These are phyloP conservation scores for Boletus rubroflammeus DNA, from an alignment of 768 basidiomycete species.

Conservation along the genomic window DNA sequence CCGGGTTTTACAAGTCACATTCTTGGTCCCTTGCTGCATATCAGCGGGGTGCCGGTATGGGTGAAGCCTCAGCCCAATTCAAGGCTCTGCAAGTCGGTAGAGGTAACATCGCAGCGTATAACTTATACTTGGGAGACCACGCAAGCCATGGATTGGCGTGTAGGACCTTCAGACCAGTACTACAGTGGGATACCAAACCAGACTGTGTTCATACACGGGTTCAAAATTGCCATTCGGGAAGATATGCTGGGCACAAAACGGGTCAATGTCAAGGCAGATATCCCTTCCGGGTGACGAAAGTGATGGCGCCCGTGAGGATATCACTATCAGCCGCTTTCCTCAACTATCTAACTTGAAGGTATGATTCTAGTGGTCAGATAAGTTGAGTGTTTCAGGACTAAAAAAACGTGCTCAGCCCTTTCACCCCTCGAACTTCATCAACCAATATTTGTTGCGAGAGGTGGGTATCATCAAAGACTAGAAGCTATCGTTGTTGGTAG, in stretches of 20 bases:
- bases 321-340: not conserved
- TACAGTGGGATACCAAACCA: conserved; percentile 16
- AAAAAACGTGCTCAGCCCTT: not conserved
- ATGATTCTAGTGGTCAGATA: not conserved
- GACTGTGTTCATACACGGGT: conserved; percentile 21
- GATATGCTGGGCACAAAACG: conserved; percentile 1
- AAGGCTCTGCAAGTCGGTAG: conserved; percentile 9
- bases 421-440: conserved; percentile 13
- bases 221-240: conserved; percentile 11
- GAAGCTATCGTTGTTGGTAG: not conserved
- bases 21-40: conserved; percentile 30
- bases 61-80: conserved; percentile 5
- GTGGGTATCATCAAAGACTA: not conserved
- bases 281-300: not conserved
- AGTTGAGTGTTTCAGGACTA: not conserved
- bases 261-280: not conserved
- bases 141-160: conserved; percentile 4
- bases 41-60: not conserved
- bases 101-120: conserved; percentile 11
- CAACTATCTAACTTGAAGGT: not conserved
- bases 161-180: conserved; percentile 2
- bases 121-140: conserved; percentile 16
- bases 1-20: conserved; percentile 3
- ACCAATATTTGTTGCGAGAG: conserved; percentile 3
- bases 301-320: not conserved